Evolutionary conservation across 129 eudicot species (phyloP).

Genomic region (carrot (Daucus carota)): DH1_v3.0 NC_030389.2:10418501-10419000

Average conservation of each 20-base stretch:
- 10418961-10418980: too few relatives aligned
- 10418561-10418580: slow-evolving; percentile 31
- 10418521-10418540: slow-evolving; percentile 56
- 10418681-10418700: slow-evolving; percentile 59
- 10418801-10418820: slow-evolving; percentile 48
- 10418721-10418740: slow-evolving; percentile 39
- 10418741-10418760: slow-evolving; percentile 27
- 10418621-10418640: slow-evolving; percentile 18
- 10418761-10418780: slow-evolving; percentile 51
- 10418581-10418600: slow-evolving; percentile 40
- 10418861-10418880: neutral
- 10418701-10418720: slow-evolving; percentile 31
- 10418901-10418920: neutral
- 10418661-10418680: slow-evolving; percentile 38
- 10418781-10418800: slow-evolving; percentile 52
- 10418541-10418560: slow-evolving; percentile 44
- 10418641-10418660: slow-evolving; percentile 42
- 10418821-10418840: slow-evolving; percentile 2
- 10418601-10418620: slow-evolving; percentile 40
- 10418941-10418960: too few relatives aligned
- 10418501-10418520: slow-evolving; percentile 78
- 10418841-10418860: neutral
- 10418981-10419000: too few relatives aligned
- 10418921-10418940: neutral
- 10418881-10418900: neutral